Conservation (phyloP, 164 flowering plant genomes). For the Tinospora cordifolia region DNA sequence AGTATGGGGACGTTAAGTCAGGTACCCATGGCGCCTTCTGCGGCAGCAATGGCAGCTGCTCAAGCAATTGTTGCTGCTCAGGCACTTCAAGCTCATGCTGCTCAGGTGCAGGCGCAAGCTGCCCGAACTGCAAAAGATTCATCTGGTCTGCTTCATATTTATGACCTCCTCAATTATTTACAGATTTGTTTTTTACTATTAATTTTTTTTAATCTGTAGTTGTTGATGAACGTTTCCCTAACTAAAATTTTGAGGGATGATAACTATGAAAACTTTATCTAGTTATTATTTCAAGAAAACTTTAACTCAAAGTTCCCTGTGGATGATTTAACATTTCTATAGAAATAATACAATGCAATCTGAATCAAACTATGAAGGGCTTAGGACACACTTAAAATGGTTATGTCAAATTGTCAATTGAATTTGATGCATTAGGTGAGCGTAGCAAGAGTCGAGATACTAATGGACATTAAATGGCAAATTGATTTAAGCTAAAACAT, state of each 20-base stretch:
- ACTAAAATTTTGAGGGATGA: background rate
- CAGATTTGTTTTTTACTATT: background rate
- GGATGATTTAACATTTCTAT: no score
- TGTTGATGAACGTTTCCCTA: background rate
- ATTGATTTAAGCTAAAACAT: background rate
- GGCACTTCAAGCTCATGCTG: constrained; percentile 96
- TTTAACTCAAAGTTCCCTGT: background rate
- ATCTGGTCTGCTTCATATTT: constrained; percentile 37
- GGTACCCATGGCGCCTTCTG: constrained; percentile 99
- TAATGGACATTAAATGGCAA: no score
- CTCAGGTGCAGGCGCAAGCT: constrained; percentile 77
- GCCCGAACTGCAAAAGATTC: constrained; percentile 51
- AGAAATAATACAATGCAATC: no score
- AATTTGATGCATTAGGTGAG: no score
- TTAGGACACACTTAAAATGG: no score
- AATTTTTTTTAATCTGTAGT: background rate
- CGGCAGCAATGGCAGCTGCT: constrained; percentile 99
- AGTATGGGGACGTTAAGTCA: constrained; percentile 85
- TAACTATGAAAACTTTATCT: background rate
- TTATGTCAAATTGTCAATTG: no score
- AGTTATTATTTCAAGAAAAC: background rate
- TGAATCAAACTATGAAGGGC: no score
- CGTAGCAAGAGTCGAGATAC: no score
- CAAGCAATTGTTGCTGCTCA: constrained; percentile 99
- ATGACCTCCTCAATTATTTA: background rate